Evolutionary conservation across 805 yeast genomes (phyloP), one percentile per base, ranked within the genome.

Genomic region (Saturnispora sanitii): DNA sequence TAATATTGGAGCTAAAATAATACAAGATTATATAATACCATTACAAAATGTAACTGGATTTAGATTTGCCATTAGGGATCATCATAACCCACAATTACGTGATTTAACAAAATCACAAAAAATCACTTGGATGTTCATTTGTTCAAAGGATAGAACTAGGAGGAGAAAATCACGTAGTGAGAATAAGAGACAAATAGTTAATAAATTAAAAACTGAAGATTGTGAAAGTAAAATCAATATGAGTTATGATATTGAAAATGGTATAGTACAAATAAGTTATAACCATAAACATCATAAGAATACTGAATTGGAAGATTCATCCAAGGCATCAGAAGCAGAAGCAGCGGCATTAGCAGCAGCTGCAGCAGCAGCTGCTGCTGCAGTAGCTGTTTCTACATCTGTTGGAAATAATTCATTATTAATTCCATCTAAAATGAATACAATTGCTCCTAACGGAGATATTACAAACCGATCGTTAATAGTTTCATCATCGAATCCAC

Each of bases 31-130:
- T 41, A 57, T 68, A 17, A 48, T 52, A n/a, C 71, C 73, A 5
- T 42, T 68, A 27, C 68, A 66, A 56, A 50, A 49, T 4, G 46
- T 55, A 2, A 65, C 73, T 0, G 71, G 71, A 2, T 68, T 59
- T 44, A 57, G 62, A 38, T 67, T 67, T 44, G 68, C 70, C 0
- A 64, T 66, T 11, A 54, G 73, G 38, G 73, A 68, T 45, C 66
- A 60, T 45, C 73, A 68, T 46, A 65, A 66, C 49, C 58, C 61
- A 13, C 46, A 52, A 19, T 36, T 58, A 21, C 36, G 45, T 7
- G 59, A 57, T 33, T 43, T 50, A 4, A 54, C 62, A 29, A 63
- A 61, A 43, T 52, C 64, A 6, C 65, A 65, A 40, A 66, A 64
- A 45, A 56, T 66, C 29, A 55, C 68, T 1, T 67, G 69, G 58